Evolutionary conservation across 306 rosid species (phyloP).

Genomic region (Lathyrus sativus): DNA sequence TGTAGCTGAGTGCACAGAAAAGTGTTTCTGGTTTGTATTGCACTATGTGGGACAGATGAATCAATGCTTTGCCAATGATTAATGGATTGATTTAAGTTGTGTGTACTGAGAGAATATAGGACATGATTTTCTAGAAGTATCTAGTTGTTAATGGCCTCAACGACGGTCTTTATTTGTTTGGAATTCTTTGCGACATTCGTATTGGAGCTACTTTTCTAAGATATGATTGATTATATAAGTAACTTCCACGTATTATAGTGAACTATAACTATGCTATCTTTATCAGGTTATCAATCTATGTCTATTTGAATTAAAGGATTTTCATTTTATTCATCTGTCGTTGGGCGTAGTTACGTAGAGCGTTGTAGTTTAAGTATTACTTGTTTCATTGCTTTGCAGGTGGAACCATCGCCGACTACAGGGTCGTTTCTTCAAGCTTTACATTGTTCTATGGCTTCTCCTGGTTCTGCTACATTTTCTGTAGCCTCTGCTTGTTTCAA

Average conservation of each 20-base stretch:
- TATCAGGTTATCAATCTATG: background rate
- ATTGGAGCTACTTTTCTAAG: conserved; percentile 36
- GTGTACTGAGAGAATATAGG: conserved; percentile 45
- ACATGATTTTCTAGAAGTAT: conserved; percentile 42
- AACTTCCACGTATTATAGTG: conserved; percentile 33
- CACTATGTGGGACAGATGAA: conserved; percentile 56
- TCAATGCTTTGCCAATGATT: conserved; percentile 55
- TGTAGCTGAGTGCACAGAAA: conserved; percentile 49
- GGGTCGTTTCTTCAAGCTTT: conserved; percentile 74
- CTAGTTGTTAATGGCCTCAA: conserved; percentile 35
- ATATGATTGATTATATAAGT: conserved; percentile 38
- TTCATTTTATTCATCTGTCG: conserved; percentile 20
- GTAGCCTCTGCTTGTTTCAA: conserved; percentile 54
- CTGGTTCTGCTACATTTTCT: conserved; percentile 54
- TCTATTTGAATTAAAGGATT: conserved; percentile 3
- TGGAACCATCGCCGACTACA: conserved; percentile 96
- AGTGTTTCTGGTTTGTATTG: conserved; percentile 30
- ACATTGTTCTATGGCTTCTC: conserved; percentile 47
- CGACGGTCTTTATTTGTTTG: conserved; percentile 40
- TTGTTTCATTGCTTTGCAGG: conserved; percentile 57
- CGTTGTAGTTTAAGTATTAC: conserved; percentile 30
- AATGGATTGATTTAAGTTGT: conserved; percentile 42
- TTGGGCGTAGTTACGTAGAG: conserved; percentile 19
- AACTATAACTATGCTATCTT: conserved; percentile 38
- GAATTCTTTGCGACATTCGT: conserved; percentile 36